Conservation (phyloP, 1,284 basidiomycete genomes). For the Dichomitus squalens region DNA sequence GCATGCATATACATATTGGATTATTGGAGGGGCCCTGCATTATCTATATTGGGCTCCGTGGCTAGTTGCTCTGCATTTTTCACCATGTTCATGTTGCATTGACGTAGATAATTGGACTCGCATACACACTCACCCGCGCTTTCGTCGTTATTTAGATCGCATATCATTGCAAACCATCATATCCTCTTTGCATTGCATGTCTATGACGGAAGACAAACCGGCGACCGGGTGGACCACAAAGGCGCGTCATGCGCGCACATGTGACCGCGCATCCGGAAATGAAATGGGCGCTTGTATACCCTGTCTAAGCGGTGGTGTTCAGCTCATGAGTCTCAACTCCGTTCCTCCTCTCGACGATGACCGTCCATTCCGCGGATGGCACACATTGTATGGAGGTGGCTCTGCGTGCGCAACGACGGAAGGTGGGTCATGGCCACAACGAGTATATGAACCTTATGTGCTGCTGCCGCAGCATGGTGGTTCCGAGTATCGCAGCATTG, state of each 20-base stretch:
- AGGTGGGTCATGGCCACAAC: too few relatives aligned
- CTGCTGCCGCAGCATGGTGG: too few relatives aligned
- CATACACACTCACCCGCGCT: background rate
- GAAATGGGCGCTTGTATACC: conserved; percentile 17
- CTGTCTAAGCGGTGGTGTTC: too few relatives aligned
- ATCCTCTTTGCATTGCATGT: background rate
- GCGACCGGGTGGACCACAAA: too few relatives aligned
- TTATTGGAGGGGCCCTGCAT: background rate
- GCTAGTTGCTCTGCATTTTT: background rate
- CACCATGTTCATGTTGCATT: background rate
- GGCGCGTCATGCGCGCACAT: conserved; percentile 12
- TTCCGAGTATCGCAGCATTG: too few relatives aligned
- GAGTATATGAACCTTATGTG: too few relatives aligned
- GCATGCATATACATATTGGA: background rate
- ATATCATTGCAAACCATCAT: background rate
- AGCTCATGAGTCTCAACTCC: too few relatives aligned
- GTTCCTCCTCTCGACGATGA: too few relatives aligned
- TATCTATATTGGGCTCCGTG: background rate
- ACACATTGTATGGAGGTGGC: too few relatives aligned
- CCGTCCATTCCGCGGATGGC: too few relatives aligned
- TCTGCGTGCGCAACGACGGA: too few relatives aligned
- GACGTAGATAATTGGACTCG: background rate
- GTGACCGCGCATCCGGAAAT: conserved; percentile 21
- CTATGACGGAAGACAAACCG: too few relatives aligned
- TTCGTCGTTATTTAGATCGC: background rate